phyloP scores from a whole-genome alignment of 169 alveolate species.

The Cryptosporidium andersoni region DNA sequence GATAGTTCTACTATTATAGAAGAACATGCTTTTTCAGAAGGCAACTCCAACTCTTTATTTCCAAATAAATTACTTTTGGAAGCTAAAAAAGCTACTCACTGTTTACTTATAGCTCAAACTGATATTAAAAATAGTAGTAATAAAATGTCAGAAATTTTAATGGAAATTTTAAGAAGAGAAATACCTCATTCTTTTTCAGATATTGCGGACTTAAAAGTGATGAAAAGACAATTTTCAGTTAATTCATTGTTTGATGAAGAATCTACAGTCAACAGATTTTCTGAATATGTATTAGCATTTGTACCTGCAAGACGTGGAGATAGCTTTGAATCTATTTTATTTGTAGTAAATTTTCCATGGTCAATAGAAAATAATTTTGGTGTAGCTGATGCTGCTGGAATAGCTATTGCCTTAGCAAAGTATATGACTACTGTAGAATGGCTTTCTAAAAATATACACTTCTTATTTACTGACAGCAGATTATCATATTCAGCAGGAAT shows the following conservation, averaged over 20 bases:
- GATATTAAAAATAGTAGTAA: background rate
- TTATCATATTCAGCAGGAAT: conserved; percentile 36
- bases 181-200: background rate
- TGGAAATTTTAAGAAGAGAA: background rate
- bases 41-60: conserved; percentile 20
- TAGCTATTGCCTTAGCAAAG: conserved; percentile 28
- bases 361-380: background rate
- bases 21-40: conserved; percentile 61
- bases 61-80: background rate
- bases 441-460: conserved; percentile 35
- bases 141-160: background rate
- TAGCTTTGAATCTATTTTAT: conserved; percentile 23
- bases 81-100: conserved; percentile 49
- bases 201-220: conserved; percentile 43
- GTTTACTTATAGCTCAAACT: conserved; percentile 28
- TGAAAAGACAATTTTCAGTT: conserved; percentile 6
- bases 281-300: conserved; percentile 36
- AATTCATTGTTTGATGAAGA: background rate
- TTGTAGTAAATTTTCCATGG: conserved; percentile 58
- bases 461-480: conserved; percentile 43
- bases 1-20: conserved; percentile 20
- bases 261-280: background rate
- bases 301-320: conserved; percentile 60
- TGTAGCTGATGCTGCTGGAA: conserved; percentile 7
- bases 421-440: conserved; percentile 22